Conservation (phyloP, 2,329 filamentous ascomycete species). For the Penicillium sp. region DNA sequence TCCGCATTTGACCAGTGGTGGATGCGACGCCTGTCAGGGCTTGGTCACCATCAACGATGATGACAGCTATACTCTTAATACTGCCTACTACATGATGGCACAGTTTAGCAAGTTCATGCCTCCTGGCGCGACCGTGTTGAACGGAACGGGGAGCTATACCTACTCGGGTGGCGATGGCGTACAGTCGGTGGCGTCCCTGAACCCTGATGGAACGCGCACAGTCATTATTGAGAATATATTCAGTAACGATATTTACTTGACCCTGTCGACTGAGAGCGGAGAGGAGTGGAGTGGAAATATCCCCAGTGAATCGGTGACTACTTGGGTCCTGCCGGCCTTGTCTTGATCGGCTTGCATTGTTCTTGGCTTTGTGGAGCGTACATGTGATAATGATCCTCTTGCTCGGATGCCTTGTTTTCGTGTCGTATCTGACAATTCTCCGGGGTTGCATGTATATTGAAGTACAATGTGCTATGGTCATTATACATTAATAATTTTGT, state of each 20-base stretch:
- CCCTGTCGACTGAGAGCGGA: constrained; percentile 16
- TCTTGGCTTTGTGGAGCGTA: too few species aligned
- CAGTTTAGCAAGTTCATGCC: constrained; percentile 46
- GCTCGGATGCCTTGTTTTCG: too few species aligned
- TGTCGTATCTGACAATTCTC: too few species aligned
- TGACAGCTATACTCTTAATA: constrained; percentile 39
- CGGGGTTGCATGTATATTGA: too few species aligned
- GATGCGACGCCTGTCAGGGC: constrained; percentile 23
- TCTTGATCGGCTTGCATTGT: too few species aligned
- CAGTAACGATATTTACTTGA: constrained; percentile 39
- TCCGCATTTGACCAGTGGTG: constrained; percentile 23
- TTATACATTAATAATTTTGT: too few species aligned
- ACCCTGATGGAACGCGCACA: constrained; percentile 41
- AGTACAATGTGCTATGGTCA: too few species aligned
- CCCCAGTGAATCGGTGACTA: constrained; percentile 24
- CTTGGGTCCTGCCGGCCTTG: constrained; percentile 27
- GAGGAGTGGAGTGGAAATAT: constrained; percentile 25
- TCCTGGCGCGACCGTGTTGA: constrained; percentile 38
- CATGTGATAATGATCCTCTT: too few species aligned
- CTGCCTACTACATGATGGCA: constrained; percentile 49
- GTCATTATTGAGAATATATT: constrained; percentile 45
- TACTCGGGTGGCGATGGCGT: constrained; percentile 33
- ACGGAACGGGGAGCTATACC: constrained; percentile 40
- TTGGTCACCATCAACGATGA: constrained; percentile 26
- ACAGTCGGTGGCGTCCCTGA: constrained; percentile 42